Conservation (phyloP, 179 eudicot genomes). For the Drosera spatulata region DNA sequence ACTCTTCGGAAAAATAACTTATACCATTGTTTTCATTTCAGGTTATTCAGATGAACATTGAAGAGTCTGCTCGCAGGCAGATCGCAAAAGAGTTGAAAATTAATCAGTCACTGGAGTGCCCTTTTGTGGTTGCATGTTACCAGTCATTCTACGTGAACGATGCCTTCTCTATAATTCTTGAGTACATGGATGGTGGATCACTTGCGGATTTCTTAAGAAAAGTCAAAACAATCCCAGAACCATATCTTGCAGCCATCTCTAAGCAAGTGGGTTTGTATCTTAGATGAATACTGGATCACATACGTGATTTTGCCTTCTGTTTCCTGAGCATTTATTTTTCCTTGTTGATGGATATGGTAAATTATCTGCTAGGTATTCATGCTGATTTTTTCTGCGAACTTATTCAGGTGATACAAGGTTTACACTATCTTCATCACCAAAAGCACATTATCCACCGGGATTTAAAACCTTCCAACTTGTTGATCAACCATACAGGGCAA, state of each 20-base stretch:
- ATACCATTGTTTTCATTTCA: slow-evolving; percentile 15
- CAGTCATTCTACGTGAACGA: slow-evolving; percentile 89
- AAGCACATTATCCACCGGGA: slow-evolving; percentile 94
- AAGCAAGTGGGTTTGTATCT: slow-evolving; percentile 53
- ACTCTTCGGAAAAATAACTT: too few relatives aligned
- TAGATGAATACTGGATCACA: too few relatives aligned
- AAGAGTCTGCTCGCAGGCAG: slow-evolving; percentile 72
- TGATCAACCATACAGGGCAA: slow-evolving; percentile 92
- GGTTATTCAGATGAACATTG: slow-evolving; percentile 96
- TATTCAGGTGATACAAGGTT: slow-evolving; percentile 80
- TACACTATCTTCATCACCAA: slow-evolving; percentile 92
- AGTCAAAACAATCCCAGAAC: slow-evolving; percentile 74
- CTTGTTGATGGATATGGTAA: too few relatives aligned
- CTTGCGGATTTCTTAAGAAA: slow-evolving; percentile 69
- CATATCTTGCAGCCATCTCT: slow-evolving; percentile 83
- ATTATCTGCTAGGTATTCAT: too few relatives aligned
- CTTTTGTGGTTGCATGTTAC: slow-evolving; percentile 76
- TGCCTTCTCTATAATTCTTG: slow-evolving; percentile 85
- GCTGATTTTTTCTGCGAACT: not conserved
- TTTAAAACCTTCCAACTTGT: slow-evolving; percentile 89
- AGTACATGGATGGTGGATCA: slow-evolving; percentile 99
- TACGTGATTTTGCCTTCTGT: too few relatives aligned
- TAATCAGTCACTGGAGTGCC: slow-evolving; percentile 87
- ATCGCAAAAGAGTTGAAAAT: slow-evolving; percentile 85
- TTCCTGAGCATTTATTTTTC: too few relatives aligned